Conservation (phyloP, 164 flowering plant species). For the Aristolochia contorta region DNA sequence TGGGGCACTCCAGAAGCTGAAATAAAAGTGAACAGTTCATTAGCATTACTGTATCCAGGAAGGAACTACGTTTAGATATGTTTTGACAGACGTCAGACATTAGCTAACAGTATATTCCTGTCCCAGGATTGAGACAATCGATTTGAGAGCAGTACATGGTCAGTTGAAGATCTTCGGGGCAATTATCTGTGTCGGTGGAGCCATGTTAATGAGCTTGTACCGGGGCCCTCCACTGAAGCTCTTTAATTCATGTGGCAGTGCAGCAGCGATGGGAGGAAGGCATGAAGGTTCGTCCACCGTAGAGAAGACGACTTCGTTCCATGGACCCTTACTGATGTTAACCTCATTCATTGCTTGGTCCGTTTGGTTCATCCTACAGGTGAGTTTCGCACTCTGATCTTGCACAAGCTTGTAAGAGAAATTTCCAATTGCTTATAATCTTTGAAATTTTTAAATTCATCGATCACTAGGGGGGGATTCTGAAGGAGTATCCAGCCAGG, state of each 20-base stretch:
- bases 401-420: background rate
- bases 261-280: background rate
- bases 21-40: background rate
- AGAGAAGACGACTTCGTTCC: background rate
- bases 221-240: constrained; percentile 21
- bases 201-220: constrained; percentile 18
- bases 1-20: background rate
- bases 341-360: constrained; percentile 6
- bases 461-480: constrained; percentile 7
- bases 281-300: background rate
- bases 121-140: constrained; percentile 8
- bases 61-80: no score
- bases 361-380: constrained; percentile 18
- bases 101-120: no score
- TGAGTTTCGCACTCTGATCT: background rate
- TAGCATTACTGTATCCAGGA: no score
- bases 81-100: background rate
- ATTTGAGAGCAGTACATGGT: constrained; percentile 11
- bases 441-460: background rate
- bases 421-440: background rate
- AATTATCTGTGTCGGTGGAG: constrained; percentile 18
- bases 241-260: background rate
- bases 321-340: constrained; percentile 12
- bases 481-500: constrained; percentile 20
- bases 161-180: constrained; percentile 19